Evolutionary conservation across 345 rosid species (phyloP).

Genomic region (Syzygium aqueum): DNA sequence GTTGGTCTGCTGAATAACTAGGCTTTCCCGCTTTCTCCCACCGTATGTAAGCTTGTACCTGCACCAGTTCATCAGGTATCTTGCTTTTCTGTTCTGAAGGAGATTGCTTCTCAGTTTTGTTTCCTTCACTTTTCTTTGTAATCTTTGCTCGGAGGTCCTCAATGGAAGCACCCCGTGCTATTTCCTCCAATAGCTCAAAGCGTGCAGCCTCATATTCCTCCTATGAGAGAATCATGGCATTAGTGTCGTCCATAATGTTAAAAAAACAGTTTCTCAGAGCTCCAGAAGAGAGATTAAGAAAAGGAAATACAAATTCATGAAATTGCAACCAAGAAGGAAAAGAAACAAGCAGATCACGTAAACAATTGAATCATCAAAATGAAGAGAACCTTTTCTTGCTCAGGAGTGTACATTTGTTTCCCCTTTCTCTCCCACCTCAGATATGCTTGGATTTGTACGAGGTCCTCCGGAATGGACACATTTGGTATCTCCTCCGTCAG

Average conservation of each 20-base stretch:
- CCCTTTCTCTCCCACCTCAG: slow-evolving; percentile 97
- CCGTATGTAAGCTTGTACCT: slow-evolving; percentile 52
- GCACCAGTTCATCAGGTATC: slow-evolving; percentile 56
- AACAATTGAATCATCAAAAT: background rate
- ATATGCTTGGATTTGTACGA: slow-evolving; percentile 92
- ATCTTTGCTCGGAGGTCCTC: slow-evolving; percentile 67
- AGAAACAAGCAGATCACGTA: background rate
- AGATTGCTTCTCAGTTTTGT: slow-evolving; percentile 31
- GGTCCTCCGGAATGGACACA: slow-evolving; percentile 79
- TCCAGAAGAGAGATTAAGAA: background rate
- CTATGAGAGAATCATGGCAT: slow-evolving; percentile 20
- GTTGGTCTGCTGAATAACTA: slow-evolving; percentile 36
- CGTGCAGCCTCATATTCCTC: slow-evolving; percentile 96
- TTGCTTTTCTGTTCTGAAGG: slow-evolving; percentile 15
- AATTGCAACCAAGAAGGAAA: background rate
- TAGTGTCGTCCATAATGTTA: background rate
- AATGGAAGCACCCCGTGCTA: slow-evolving; percentile 64
- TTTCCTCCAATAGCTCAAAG: slow-evolving; percentile 72
- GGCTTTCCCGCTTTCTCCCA: slow-evolving; percentile 87
- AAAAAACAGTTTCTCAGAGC: background rate
- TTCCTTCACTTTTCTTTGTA: slow-evolving; percentile 37
- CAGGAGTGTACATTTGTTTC: slow-evolving; percentile 74
- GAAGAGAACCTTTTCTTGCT: slow-evolving; percentile 49
- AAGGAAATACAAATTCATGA: background rate
- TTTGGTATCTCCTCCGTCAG: slow-evolving; percentile 29